Base-by-base conservation (phyloP, 2,329 filamentous ascomycete genomes). In the Ophiostoma sp. region DNA sequence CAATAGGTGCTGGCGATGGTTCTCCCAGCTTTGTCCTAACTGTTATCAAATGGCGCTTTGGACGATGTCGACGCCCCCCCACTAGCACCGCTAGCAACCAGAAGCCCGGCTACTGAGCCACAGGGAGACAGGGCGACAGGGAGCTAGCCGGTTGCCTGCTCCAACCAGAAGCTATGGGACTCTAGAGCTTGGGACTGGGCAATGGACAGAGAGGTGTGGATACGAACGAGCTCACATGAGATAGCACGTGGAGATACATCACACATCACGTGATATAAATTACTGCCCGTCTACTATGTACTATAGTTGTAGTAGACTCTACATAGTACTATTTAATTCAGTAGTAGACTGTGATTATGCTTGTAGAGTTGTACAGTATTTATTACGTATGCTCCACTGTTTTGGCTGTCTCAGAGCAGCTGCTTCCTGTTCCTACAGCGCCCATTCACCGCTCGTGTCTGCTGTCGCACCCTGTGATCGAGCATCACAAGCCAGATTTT, bases 1-100 rank as follows among this genome's bases (percentile, higher is more conserved):
- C 52, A 33, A n/a, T 17, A 31, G 57, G n/a, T 36, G 20, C 17
- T 44, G 31, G 69, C 57, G 57, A 66, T 70, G 64, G 69, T 70
- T 70, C 69, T 31, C 69, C n/a, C 33, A 67, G 65, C 41, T 66
- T 65, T 57, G 52, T 57, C 52, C 52, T 57, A n/a, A n/a, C 7
- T 62, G 70, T 67, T 69, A 71, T 71, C 70, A 71, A 71, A 71
- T 71, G 65, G 70, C 70, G 70, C 70, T 71, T 52, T 27, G 44
- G 57, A 60, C 36, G 69, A 70, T 68, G 69, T 64, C 39, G 66
- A 39, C 39, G 36, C 41, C 39, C 69, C 69, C 67, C 70, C 67
- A 65, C 62, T 65, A 65, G 62, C 6, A 64, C 62, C 62, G 66
- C 69, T 70, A 41, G 54, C 54, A 44, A 68, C 39, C 66, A 44